Evolutionary conservation across 192 early-diverging fungal genomes (phyloP), one percentile per base, ranked within the genome.

Genomic region (Oehlia diaphana): DNA sequence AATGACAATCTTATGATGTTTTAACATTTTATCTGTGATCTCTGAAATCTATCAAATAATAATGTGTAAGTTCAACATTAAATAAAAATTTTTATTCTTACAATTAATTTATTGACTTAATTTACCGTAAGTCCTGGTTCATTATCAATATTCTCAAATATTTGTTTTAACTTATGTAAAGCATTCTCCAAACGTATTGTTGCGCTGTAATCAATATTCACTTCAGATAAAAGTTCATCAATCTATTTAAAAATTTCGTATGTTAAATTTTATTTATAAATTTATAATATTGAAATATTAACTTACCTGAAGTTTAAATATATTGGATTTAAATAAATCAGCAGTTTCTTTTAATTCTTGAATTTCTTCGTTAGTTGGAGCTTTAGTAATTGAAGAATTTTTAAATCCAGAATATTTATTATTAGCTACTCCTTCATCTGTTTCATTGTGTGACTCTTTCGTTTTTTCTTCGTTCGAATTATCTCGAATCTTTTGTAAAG

Each of bases 311-410:
- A 99, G 86, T 83, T 92, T 93, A 87, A 97, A 96, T 73, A 99
- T 88, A 83, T 97, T 97, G 64, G 92, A 92, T 78, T 97, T 95
- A 87, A 92, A 95, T 64, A 98, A 83, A 74, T 94, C 89, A 6
- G 91, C 87, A 0, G 94, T 92, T 74, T 97, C 94, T 84, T 92
- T 92, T 78, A 97, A 82, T 67, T 90, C 90, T 81, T 94, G 92
- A 42, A 98, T 90, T 83, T 98, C 96, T 9, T 93, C 92, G 75
- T 89, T 91, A 14, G 93, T 92, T 3, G 93, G 92, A 63, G 88
- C 82, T 77, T 84, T 81, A 79, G 87, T 88, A 10, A 70, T 79
- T 50, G 68, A 74, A 49, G 66, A 47, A 64, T 62, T 63, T 50
- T 81, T 87, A 78, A 61, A 71, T 4, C 71, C 50, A 14, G 74